These are phyloP conservation scores for Hypoxylon fragiforme DNA, from an alignment of 495 filamentous ascomycete genomes.

Conservation along the genomic window DNA sequence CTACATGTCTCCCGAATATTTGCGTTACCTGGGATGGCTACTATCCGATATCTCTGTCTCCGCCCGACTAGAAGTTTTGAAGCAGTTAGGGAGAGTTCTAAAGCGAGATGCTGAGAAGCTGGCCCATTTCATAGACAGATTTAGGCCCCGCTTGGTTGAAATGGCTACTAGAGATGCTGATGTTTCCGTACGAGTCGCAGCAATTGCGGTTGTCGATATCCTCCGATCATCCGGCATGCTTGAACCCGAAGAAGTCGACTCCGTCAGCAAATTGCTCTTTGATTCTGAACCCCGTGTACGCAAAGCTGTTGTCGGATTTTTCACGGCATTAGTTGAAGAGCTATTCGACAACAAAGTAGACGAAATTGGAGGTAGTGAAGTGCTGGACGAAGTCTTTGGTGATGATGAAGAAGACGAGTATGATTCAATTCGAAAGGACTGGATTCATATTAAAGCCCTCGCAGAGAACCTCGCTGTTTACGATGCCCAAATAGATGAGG, in stretches of 20 bases:
- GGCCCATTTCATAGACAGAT: conserved; percentile 86
- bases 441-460: conserved; percentile 90
- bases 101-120: conserved; percentile 77
- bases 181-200: conserved; percentile 70
- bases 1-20: conserved; percentile 83
- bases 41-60: conserved; percentile 73
- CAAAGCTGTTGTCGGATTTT: conserved; percentile 86
- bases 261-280: conserved; percentile 80
- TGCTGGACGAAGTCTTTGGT: conserved; percentile 65
- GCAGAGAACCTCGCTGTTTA: conserved; percentile 81
- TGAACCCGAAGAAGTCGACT: conserved; percentile 87
- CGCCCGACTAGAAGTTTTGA: conserved; percentile 76
- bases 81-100: conserved; percentile 75
- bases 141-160: conserved; percentile 84
- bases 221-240: conserved; percentile 83
- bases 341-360: conserved; percentile 78
- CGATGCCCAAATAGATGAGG: conserved; percentile 57
- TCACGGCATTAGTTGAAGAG: conserved; percentile 81
- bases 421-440: conserved; percentile 72
- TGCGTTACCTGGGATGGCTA: conserved; percentile 94
- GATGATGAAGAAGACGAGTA: conserved; percentile 77
- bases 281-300: conserved; percentile 82
- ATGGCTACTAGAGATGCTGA: conserved; percentile 87
- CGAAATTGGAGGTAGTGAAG: conserved; percentile 69
- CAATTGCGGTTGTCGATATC: conserved; percentile 77